These are phyloP conservation scores for Hygrophoropsis aurantiaca DNA, from an alignment of 768 basidiomycete species.

Conservation along the genomic window DNA sequence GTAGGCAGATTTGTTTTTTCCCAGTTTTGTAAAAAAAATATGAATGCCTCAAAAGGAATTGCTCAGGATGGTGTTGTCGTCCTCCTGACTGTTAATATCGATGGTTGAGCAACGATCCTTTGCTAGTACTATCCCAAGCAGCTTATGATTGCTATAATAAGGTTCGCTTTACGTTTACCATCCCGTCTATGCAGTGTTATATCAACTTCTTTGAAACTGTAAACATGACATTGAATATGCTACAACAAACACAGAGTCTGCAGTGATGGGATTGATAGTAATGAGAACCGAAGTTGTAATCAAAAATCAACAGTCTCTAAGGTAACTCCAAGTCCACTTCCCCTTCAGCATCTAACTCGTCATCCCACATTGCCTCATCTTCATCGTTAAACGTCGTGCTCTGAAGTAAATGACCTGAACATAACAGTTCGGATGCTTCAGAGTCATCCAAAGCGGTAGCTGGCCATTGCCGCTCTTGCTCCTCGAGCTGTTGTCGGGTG, in stretches of 20 bases:
- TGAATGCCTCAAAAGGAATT: constrained; percentile 44
- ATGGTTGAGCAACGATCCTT: constrained; percentile 15
- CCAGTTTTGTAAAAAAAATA: neutral
- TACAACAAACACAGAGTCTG: constrained; percentile 16
- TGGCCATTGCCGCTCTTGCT: constrained; percentile 22
- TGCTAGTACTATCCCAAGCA: too few species aligned
- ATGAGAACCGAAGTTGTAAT: neutral
- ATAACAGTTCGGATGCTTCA: constrained; percentile 19
- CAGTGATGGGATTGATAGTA: neutral
- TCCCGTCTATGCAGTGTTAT: too few species aligned
- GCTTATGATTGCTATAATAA: too few species aligned
- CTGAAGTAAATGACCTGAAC: constrained; percentile 14
- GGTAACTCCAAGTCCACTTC: constrained; percentile 18
- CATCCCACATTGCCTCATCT: constrained; percentile 22
- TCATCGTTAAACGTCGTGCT: constrained; percentile 4
- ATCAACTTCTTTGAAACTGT: too few species aligned
- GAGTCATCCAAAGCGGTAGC: constrained; percentile 9
- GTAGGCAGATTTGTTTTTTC: constrained; percentile 1
- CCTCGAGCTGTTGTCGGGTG: constrained; percentile 25
- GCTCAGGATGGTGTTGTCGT: constrained; percentile 58
- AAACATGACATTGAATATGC: too few species aligned
- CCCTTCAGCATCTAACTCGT: constrained; percentile 15
- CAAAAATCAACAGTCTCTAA: constrained; percentile 13
- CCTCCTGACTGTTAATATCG: constrained; percentile 52
- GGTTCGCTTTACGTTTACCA: too few species aligned